Evolutionary conservation across 768 basidiomycete genomes (phyloP).

Genomic region (Rhizopogon vinicolor): DNA sequence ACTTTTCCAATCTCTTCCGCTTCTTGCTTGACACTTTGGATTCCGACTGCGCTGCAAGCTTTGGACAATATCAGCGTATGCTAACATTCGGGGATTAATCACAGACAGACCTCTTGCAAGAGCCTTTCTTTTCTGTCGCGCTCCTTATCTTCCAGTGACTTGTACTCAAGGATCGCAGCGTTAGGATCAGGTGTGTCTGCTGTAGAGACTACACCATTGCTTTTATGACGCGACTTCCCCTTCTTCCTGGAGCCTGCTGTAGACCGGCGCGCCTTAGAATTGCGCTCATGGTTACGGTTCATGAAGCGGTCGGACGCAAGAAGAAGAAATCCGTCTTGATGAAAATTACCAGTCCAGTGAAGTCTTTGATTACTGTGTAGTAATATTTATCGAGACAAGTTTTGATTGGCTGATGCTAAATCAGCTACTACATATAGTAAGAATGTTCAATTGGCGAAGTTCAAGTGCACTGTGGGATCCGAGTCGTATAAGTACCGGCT

Average conservation of each 20-base stretch:
- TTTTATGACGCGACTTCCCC: slow-evolving; percentile 40
- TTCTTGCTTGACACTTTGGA: slow-evolving; percentile 81
- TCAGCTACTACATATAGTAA: too few relatives aligned
- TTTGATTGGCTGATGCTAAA: too few relatives aligned
- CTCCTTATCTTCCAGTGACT: slow-evolving; percentile 58
- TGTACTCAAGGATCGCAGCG: slow-evolving; percentile 52
- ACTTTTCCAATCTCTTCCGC: slow-evolving; percentile 86
- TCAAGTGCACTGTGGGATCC: too few relatives aligned
- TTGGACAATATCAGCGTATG: neutral
- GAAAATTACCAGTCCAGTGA: neutral
- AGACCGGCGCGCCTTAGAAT: slow-evolving; percentile 67
- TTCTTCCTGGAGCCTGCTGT: slow-evolving; percentile 60
- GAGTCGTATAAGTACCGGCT: too few relatives aligned
- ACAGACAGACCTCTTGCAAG: slow-evolving; percentile 50
- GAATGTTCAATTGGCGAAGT: too few relatives aligned
- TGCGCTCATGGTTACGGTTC: slow-evolving; percentile 31
- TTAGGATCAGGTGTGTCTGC: slow-evolving; percentile 44
- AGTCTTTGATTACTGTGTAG: too few relatives aligned
- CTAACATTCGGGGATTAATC: neutral
- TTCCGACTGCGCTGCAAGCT: slow-evolving; percentile 44
- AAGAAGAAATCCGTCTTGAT: neutral
- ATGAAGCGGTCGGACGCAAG: slow-evolving; percentile 7
- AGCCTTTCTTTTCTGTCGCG: slow-evolving; percentile 54
- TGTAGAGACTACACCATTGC: slow-evolving; percentile 12
- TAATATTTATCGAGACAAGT: too few relatives aligned